Percentiles rank a stretch among this genome's conserved stretches.
These are phyloP conservation scores for Trichoderma orchidacearum DNA, from an alignment of 495 filamentous ascomycete genomes.

Conservation along the genomic window DNA sequence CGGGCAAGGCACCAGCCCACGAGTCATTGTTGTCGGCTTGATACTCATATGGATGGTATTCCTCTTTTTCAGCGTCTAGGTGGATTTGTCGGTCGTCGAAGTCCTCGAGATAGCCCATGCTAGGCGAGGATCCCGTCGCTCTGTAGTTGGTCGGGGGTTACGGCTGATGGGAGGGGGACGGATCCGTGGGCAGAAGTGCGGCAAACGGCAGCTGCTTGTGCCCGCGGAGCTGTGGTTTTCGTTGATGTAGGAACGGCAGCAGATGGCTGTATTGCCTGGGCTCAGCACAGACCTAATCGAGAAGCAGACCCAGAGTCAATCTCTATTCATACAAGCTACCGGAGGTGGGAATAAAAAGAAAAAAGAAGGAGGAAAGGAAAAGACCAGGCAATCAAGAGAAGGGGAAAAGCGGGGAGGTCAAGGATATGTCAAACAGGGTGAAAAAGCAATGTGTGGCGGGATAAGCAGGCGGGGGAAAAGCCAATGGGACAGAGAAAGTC, in stretches of 20 bases:
- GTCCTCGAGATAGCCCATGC: conserved; percentile 42
- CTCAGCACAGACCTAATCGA: background rate
- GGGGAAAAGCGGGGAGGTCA: too few relatives aligned
- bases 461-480: background rate
- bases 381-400: background rate
- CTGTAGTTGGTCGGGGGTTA: conserved; percentile 8
- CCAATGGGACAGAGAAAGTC: background rate
- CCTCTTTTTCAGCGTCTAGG: conserved; percentile 34
- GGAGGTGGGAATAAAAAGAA: too few relatives aligned
- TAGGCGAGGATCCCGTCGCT: conserved; percentile 28
- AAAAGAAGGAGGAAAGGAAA: background rate
- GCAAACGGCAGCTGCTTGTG: background rate
- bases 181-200: too few relatives aligned
- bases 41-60: conserved; percentile 62
- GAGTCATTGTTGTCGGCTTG: conserved; percentile 77
- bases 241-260: background rate
- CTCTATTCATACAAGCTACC: background rate
- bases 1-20: conserved; percentile 89
- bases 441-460: too few relatives aligned
- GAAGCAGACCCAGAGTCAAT: background rate
- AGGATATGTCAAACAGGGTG: too few relatives aligned
- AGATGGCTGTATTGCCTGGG: background rate
- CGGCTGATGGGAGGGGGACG: conserved; percentile 6
- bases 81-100: conserved; percentile 44
- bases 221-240: background rate